phyloP scores from a whole-genome alignment of 192 early-diverging fungal genomes.

The Borealophlyctis nickersoniae region DNA sequence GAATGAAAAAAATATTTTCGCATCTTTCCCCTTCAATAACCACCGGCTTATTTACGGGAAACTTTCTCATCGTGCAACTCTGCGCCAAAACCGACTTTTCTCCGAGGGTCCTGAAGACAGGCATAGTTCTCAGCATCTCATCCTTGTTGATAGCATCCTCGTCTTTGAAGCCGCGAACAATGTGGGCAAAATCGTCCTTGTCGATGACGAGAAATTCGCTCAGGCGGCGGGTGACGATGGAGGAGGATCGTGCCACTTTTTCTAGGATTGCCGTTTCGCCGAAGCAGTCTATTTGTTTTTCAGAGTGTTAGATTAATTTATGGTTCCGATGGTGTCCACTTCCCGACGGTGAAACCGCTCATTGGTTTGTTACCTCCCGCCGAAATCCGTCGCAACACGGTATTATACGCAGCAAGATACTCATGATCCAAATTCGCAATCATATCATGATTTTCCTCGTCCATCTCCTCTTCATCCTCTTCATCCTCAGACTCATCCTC shows the following conservation, averaged over 20 bases:
- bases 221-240: slow-evolving; percentile 24
- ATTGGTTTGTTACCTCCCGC: slow-evolving; percentile 45
- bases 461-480: neutral
- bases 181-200: slow-evolving; percentile 21
- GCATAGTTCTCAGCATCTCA: slow-evolving; percentile 13
- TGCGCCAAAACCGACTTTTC: slow-evolving; percentile 20
- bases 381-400: slow-evolving; percentile 19
- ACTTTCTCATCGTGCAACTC: slow-evolving; percentile 23
- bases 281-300: slow-evolving; percentile 35
- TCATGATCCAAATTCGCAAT: slow-evolving; percentile 11
- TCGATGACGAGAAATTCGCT: slow-evolving; percentile 34
- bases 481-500: neutral
- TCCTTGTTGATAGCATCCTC: slow-evolving; percentile 23
- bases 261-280: slow-evolving; percentile 36
- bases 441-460: slow-evolving; percentile 4
- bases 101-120: slow-evolving; percentile 31
- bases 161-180: slow-evolving; percentile 23
- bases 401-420: slow-evolving; percentile 31
- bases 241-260: slow-evolving; percentile 7
- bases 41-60: slow-evolving; percentile 24
- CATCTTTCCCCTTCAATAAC: slow-evolving; percentile 26
- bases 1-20: slow-evolving; percentile 31
- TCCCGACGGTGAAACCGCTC: too few relatives aligned
- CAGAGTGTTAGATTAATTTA: slow-evolving; percentile 3
- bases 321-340: neutral